phyloP scores from a whole-genome alignment of 2,329 filamentous ascomycete genomes.

The Raffaelea arxii region DNA sequence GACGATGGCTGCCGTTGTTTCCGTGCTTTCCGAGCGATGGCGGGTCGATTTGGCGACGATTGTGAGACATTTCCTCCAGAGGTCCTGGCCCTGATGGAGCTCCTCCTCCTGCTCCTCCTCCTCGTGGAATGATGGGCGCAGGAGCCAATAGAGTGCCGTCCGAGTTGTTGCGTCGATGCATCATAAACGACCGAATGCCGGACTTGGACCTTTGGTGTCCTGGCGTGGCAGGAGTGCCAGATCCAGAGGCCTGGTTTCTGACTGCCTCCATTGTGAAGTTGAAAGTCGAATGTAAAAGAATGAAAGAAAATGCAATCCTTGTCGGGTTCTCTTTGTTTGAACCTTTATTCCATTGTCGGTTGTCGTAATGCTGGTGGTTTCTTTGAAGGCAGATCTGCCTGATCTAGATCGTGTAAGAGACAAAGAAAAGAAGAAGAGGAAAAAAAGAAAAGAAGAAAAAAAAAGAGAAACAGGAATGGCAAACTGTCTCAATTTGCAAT shows the following conservation, averaged over 20 bases:
- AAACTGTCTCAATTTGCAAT: background rate
- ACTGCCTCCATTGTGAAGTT: no score
- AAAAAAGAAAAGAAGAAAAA: slow-evolving; percentile 1
- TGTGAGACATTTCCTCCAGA: slow-evolving; percentile 47
- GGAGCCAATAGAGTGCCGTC: slow-evolving; percentile 27
- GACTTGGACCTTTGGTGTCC: slow-evolving; percentile 35
- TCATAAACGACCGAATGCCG: slow-evolving; percentile 39
- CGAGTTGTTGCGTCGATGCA: slow-evolving; percentile 37
- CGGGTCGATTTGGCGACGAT: slow-evolving; percentile 38
- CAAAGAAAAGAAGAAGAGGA: background rate
- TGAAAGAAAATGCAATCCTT: no score
- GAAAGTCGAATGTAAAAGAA: no score
- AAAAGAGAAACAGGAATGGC: slow-evolving; percentile 1
- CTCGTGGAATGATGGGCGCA: slow-evolving; percentile 14
- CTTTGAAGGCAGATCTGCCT: no score
- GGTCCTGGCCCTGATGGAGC: slow-evolving; percentile 26
- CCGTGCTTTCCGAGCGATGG: slow-evolving; percentile 17
- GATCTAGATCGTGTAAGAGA: no score
- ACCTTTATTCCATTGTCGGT: no score
- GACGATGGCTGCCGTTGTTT: background rate
- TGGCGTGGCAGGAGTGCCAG: slow-evolving; percentile 1
- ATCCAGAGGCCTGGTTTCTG: background rate
- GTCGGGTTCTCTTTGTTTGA: no score
- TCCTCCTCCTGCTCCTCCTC: no score
- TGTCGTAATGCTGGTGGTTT: no score